Evolutionary conservation across 805 yeast genomes (phyloP).

Genomic region (Candida odintsovae): DNA sequence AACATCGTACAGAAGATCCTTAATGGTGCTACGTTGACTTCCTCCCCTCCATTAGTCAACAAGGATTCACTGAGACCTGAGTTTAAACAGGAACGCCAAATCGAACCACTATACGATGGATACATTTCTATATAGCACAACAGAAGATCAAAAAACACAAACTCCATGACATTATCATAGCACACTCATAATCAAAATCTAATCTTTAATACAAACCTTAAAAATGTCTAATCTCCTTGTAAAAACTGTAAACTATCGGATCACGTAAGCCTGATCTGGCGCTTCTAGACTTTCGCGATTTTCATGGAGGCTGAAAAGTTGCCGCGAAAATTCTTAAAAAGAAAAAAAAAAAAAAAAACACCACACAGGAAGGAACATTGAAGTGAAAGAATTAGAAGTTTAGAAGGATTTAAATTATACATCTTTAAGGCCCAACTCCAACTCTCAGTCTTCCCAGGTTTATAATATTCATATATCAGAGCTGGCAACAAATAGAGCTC

Average conservation of each 20-base stretch:
- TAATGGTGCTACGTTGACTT: background rate
- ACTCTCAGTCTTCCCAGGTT: no score
- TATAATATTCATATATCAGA: no score
- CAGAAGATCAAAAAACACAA: no score
- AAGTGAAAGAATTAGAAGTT: background rate
- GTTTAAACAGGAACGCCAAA: background rate
- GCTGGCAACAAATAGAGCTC: no score
- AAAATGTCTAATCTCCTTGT: no score
- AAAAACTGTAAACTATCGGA: background rate
- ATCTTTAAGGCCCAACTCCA: no score
- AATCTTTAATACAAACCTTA: background rate
- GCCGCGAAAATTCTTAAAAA: background rate
- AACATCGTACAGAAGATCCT: background rate
- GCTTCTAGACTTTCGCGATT: background rate
- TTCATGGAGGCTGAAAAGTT: background rate
- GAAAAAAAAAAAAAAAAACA: background rate
- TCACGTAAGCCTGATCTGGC: background rate
- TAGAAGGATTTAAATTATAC: no score
- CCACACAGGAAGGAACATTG: background rate
- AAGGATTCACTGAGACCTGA: background rate
- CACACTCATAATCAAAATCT: background rate
- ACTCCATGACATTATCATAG: no score
- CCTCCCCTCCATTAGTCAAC: background rate
- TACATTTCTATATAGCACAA: background rate
- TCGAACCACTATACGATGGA: background rate